Conservation (phyloP, 208 protist species). For the Trypanosoma rangeli region DNA sequence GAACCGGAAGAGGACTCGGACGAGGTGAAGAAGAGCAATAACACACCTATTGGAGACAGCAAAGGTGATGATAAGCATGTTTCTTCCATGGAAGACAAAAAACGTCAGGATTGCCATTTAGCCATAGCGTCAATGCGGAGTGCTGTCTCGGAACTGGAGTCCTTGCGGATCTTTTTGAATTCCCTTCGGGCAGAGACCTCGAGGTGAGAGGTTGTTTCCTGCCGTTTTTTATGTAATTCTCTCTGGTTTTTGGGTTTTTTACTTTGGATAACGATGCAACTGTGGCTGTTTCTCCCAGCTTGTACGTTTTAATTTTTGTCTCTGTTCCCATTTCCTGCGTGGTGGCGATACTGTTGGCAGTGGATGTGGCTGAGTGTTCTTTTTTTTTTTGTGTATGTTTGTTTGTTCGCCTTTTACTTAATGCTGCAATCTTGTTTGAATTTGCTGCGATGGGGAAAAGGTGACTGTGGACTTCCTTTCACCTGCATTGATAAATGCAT, state of each 20-base stretch:
- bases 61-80: background rate
- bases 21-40: background rate
- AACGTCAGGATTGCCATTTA: background rate
- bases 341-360: background rate
- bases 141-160: background rate
- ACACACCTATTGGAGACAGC: background rate
- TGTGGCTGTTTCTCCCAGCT: background rate
- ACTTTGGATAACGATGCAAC: background rate
- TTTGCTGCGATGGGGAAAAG: background rate
- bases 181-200: background rate
- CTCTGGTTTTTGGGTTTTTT: background rate
- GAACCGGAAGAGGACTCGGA: background rate
- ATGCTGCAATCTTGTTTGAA: constrained; percentile 1
- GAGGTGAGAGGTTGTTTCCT: background rate
- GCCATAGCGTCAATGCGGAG: background rate
- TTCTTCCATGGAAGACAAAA: background rate
- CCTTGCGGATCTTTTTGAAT: constrained; percentile 10
- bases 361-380: background rate
- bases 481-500: constrained; percentile 3
- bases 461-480: background rate
- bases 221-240: background rate
- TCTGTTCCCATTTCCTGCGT: constrained; percentile 20
- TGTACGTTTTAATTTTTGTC: background rate
- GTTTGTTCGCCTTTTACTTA: constrained; percentile 15
- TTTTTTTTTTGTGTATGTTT: background rate